phyloP scores from a whole-genome alignment of 768 basidiomycete species.

The Tephrocybe sp. region DNA sequence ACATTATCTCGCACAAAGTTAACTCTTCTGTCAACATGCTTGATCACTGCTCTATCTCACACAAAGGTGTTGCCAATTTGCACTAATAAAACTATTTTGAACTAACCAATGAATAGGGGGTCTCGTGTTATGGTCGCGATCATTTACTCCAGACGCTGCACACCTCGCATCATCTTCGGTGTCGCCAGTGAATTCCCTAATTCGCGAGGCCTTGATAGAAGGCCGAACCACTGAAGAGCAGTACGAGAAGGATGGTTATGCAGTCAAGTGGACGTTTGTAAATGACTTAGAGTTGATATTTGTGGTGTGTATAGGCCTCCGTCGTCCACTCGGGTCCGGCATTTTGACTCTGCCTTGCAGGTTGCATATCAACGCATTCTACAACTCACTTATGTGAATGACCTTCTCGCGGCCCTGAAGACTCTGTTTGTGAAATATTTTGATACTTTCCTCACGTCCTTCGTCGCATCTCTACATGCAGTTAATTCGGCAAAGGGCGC shows the following conservation, averaged over 20 bases:
- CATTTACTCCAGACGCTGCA: constrained; percentile 87
- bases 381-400: constrained; percentile 91
- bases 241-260: constrained; percentile 93
- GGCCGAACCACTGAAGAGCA: constrained; percentile 79
- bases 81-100: neutral
- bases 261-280: constrained; percentile 91
- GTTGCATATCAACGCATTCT: constrained; percentile 97
- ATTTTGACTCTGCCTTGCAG: constrained; percentile 35
- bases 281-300: constrained; percentile 97
- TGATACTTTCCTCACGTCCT: constrained; percentile 77
- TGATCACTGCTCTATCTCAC: constrained; percentile 94
- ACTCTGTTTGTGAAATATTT: constrained; percentile 86
- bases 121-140: constrained; percentile 90
- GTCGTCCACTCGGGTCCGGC: constrained; percentile 6
- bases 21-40: constrained; percentile 54
- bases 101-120: constrained; percentile 59
- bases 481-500: constrained; percentile 46
- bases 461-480: constrained; percentile 82
- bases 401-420: constrained; percentile 79
- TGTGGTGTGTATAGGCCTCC: constrained; percentile 59
- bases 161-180: constrained; percentile 66
- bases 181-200: constrained; percentile 86
- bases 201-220: constrained; percentile 91
- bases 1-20: neutral
- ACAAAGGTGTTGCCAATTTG: constrained; percentile 59